Conservation (phyloP, 2,329 filamentous ascomycete species). For the Trichophyton rubrum region DNA sequence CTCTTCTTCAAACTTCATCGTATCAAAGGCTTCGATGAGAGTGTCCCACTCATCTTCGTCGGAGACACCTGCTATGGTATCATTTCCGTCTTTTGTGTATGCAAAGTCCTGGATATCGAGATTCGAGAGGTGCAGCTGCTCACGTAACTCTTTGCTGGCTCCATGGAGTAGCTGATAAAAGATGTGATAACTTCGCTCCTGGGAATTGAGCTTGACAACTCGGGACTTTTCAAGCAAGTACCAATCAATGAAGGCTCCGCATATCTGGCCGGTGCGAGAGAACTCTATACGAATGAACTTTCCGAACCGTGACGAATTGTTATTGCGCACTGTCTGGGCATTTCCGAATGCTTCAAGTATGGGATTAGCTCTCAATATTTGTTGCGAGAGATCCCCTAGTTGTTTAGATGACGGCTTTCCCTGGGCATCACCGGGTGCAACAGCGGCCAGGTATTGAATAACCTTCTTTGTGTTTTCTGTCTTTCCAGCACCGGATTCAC, state of each 20-base stretch:
- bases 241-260: constrained; percentile 96
- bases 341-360: constrained; percentile 98
- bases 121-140: constrained; percentile 61
- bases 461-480: constrained; percentile 99
- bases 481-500: constrained; percentile 95
- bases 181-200: constrained; percentile 91
- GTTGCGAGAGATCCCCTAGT: constrained; percentile 81
- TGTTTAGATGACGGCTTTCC: constrained; percentile 49
- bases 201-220: constrained; percentile 73
- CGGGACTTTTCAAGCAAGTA: constrained; percentile 97
- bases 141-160: constrained; percentile 59
- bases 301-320: constrained; percentile 95
- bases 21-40: constrained; percentile 78
- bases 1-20: constrained; percentile 84
- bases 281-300: constrained; percentile 99
- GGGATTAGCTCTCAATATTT: constrained; percentile 90
- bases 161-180: constrained; percentile 93
- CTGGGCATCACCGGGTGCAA: constrained; percentile 68
- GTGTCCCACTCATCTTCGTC: constrained; percentile 82
- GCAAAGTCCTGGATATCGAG: constrained; percentile 75
- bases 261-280: constrained; percentile 73
- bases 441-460: constrained; percentile 93
- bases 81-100: constrained; percentile 84
- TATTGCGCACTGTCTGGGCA: constrained; percentile 92
- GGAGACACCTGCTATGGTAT: constrained; percentile 79